These are phyloP conservation scores for Sporopachydermia lactativora DNA, from an alignment of 805 yeast genomes.

Conservation along the genomic window DNA sequence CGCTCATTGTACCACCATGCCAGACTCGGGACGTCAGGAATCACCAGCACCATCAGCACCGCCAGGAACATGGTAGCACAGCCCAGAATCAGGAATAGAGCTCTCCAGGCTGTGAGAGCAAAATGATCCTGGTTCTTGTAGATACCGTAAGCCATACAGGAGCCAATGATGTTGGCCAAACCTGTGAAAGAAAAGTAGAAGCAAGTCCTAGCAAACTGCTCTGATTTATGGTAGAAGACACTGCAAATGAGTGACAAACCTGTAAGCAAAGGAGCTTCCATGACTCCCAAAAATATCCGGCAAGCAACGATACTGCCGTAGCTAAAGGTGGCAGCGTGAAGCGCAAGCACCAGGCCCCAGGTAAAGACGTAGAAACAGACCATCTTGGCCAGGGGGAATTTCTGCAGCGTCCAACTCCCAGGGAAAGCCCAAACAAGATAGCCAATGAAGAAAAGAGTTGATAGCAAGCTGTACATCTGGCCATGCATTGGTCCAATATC, in stretches of 20 bases:
- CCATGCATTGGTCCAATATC: constrained; percentile 31
- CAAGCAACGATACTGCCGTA: constrained; percentile 32
- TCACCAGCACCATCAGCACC: constrained; percentile 27
- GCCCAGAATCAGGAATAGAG: constrained; percentile 47
- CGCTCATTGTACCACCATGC: constrained; percentile 33
- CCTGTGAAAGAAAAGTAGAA: constrained; percentile 33
- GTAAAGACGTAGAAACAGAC: constrained; percentile 32
- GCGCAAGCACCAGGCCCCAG: constrained; percentile 47
- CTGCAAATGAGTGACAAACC: constrained; percentile 40
- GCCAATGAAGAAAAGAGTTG: constrained; percentile 46
- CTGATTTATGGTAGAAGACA: constrained; percentile 39
- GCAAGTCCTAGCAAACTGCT: constrained; percentile 28
- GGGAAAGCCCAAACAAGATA: constrained; percentile 45
- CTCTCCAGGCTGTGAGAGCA: constrained; percentile 41
- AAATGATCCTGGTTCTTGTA: constrained; percentile 24
- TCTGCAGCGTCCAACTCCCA: constrained; percentile 32
- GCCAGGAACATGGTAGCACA: constrained; percentile 40
- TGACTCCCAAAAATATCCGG: constrained; percentile 36
- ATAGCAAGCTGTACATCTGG: constrained; percentile 15
- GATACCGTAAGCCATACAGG: constrained; percentile 41
- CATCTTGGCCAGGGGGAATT: constrained; percentile 40
- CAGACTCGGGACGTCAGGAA: constrained; percentile 40
- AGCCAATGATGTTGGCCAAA: constrained; percentile 33
- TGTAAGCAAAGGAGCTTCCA: constrained; percentile 43
- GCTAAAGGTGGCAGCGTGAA: constrained; percentile 35